Percentiles rank a stretch among this genome's conserved stretches.
These are phyloP conservation scores for Schizosaccharomyces octosporus DNA, from an alignment of 805 yeast species.

Conservation along the genomic window DNA sequence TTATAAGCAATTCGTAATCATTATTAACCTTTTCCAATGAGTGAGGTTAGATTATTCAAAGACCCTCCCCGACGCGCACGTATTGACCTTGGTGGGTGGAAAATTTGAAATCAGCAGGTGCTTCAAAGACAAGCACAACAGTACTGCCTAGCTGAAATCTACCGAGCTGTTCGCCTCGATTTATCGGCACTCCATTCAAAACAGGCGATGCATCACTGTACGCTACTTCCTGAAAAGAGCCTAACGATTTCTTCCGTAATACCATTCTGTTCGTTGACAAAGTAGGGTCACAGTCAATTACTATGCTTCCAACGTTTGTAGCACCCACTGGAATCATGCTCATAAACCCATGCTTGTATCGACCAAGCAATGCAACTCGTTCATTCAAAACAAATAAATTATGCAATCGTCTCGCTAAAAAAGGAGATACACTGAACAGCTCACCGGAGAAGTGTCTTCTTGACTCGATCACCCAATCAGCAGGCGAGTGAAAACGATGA, in stretches of 20 bases:
- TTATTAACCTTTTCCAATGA: neutral
- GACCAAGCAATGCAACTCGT: slow-evolving; percentile 80
- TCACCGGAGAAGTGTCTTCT: slow-evolving; percentile 94
- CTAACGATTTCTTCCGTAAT: neutral
- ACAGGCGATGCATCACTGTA: slow-evolving; percentile 54
- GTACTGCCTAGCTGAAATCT: slow-evolving; percentile 92
- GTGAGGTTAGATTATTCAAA: slow-evolving; percentile 11
- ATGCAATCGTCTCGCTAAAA: slow-evolving; percentile 65
- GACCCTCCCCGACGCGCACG: slow-evolving; percentile 62
- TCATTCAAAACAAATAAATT: slow-evolving; percentile 81
- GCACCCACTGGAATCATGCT: slow-evolving; percentile 99
- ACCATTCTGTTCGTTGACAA: slow-evolving; percentile 50
- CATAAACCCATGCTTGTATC: slow-evolving; percentile 92
- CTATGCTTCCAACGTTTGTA: slow-evolving; percentile 89
- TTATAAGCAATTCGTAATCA: neutral
- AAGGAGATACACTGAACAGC: slow-evolving; percentile 86
- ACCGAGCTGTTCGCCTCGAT: slow-evolving; percentile 87
- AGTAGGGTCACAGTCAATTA: slow-evolving; percentile 73
- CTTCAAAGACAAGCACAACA: slow-evolving; percentile 90
- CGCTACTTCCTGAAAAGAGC: slow-evolving; percentile 75
- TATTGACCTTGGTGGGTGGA: slow-evolving; percentile 41
- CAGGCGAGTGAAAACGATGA: slow-evolving; percentile 89
- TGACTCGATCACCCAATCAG: slow-evolving; percentile 80
- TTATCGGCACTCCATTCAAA: slow-evolving; percentile 67
- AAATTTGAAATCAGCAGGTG: slow-evolving; percentile 60